Evolutionary conservation across 371 early-diverging fungal species (phyloP).

Genomic region (Mortierella sp.): DNA sequence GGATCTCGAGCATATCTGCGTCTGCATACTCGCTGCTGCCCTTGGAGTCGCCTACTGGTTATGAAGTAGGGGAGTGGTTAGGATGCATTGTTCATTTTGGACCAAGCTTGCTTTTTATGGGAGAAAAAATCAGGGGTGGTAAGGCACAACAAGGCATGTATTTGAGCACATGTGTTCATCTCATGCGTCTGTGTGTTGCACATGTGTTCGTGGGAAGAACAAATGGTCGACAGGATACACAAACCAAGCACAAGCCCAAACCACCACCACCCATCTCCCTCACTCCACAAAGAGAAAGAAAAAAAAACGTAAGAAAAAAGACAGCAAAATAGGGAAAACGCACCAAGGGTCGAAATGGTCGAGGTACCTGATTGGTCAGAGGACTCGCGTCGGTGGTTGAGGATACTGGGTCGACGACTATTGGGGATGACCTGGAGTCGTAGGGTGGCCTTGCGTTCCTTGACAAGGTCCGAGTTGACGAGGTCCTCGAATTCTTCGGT

Average conservation of each 20-base stretch:
- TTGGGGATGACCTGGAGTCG: slow-evolving; percentile 43
- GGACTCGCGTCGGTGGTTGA: slow-evolving; percentile 44
- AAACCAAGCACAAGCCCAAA: neutral
- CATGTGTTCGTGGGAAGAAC: no score
- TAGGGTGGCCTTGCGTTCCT: slow-evolving; percentile 40
- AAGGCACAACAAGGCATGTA: neutral
- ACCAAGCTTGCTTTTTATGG: neutral
- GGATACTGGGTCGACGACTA: slow-evolving; percentile 31
- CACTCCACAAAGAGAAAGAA: neutral
- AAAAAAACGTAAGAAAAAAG: neutral
- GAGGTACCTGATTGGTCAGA: slow-evolving; percentile 53
- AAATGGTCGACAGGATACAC: no score
- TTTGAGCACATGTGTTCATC: neutral
- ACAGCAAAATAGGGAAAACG: neutral
- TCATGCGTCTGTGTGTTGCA: no score
- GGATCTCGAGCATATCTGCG: slow-evolving; percentile 59
- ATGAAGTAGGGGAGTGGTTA: neutral
- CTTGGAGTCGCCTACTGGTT: slow-evolving; percentile 13
- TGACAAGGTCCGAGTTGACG: slow-evolving; percentile 49
- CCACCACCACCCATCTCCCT: neutral
- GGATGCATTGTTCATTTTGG: neutral
- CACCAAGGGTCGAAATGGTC: slow-evolving; percentile 38
- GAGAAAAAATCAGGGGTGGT: neutral
- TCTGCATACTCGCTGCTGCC: slow-evolving; percentile 37
- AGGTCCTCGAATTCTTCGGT: slow-evolving; percentile 50